Conservation (phyloP, 2,329 filamentous ascomycete species). For the Ophiostoma quercus region DNA sequence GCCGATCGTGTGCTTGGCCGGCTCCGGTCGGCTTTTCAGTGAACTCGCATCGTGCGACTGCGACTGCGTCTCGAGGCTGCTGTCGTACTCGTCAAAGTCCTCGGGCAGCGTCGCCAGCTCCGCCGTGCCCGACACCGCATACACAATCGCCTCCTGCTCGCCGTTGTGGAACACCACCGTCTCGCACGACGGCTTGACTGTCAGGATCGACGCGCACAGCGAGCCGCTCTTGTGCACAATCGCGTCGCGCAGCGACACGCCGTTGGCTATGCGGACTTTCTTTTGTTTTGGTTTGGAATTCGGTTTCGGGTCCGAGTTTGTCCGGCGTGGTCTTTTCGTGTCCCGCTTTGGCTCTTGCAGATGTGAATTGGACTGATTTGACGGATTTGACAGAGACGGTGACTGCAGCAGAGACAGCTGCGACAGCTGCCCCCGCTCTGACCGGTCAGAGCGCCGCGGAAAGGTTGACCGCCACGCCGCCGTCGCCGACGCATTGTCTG, state of each 20-base stretch:
- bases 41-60: slow-evolving; percentile 39
- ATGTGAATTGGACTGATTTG: not conserved
- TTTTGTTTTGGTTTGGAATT: not conserved
- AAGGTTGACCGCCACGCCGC: not conserved
- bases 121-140: slow-evolving; percentile 57
- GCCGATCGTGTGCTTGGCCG: slow-evolving; percentile 52
- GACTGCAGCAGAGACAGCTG: not conserved
- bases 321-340: not conserved
- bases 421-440: not conserved
- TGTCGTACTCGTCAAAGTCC: slow-evolving; percentile 45
- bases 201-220: slow-evolving; percentile 64
- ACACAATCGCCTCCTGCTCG: slow-evolving; percentile 66
- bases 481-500: not conserved
- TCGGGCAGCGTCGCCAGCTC: slow-evolving; percentile 52
- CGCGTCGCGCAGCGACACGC: slow-evolving; percentile 40
- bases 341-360: not conserved
- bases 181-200: slow-evolving; percentile 56
- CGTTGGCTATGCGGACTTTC: slow-evolving; percentile 11
- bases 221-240: slow-evolving; percentile 59
- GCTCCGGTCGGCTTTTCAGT: slow-evolving; percentile 31
- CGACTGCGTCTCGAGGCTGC: not conserved
- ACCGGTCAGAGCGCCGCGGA: not conserved
- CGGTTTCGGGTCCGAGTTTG: not conserved
- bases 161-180: slow-evolving; percentile 65
- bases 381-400: too few species aligned